Base-by-base conservation (phyloP, 768 basidiomycete genomes). In the Hypsizygus marmoreus region DNA sequence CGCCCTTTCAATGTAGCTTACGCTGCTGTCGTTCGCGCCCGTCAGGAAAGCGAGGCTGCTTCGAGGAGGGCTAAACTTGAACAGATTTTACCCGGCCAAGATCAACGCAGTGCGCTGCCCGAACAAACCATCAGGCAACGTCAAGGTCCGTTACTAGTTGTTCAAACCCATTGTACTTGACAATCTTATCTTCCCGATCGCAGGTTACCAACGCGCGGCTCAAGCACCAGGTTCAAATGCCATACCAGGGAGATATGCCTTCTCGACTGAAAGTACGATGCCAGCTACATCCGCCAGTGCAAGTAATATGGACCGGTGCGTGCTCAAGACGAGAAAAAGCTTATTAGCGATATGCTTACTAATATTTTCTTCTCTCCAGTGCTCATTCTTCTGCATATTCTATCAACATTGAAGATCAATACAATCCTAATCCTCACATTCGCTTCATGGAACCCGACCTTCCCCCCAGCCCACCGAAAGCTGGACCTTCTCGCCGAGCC, bases 1-100 rank as follows among this genome's bases (percentile, higher is more conserved):
- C 76, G 90, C 24, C 88, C 90, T 10, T 92, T 92, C 74, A 87
- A 86, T 63, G 86, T 91, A 52, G 91, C 90, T n/a, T 89, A 88
- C 65, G 79, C 88, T 53, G 87, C 86, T 47, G 84, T 81, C 29
- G 67, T 75, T 50, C 74, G 74, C 43, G 69, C 76, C 35, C 76
- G 79, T 50, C 73, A 80, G 57, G 79, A 86, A 56, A 69, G 77
- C 54, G 74, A 73, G 41, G 68, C 69, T 38, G 63, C 42, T 19
- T 46, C 53, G 49, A 62, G 57, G 47, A 59, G 47, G 47, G 53
- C 46, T 28, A 60, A 56, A 44, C 69, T 62, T 53, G 65, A 60
- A 59, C 69, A 67, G 62, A 61, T 55, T 56, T 49, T 43, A 56
- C 61, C 66, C 43, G 57, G 64, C 47, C 65, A 61, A 49, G 68